phyloP scores from a whole-genome alignment of 2,329 filamentous ascomycete species.

The Sordariomycetes sp. region DNA sequence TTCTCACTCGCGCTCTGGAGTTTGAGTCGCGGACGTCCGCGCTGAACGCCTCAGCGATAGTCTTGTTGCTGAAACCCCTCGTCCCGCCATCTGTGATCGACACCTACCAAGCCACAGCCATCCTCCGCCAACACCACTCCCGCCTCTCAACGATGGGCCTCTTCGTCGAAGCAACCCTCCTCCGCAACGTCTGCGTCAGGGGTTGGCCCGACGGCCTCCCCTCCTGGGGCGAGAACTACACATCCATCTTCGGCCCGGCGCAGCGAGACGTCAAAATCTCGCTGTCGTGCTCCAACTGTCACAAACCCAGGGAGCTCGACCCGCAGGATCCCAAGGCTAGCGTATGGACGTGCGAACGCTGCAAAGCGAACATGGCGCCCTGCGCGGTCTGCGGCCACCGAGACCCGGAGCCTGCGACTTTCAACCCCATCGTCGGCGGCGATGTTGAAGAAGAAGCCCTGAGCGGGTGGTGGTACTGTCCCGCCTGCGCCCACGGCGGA shows the following conservation, averaged over 20 bases:
- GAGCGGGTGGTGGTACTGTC: slow-evolving; percentile 54
- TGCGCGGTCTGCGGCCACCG: slow-evolving; percentile 52
- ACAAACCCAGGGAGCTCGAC: slow-evolving; percentile 46
- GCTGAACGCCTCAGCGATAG: slow-evolving; percentile 50
- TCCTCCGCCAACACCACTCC: slow-evolving; percentile 50
- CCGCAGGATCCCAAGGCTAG: slow-evolving; percentile 31
- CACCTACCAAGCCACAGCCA: slow-evolving; percentile 41
- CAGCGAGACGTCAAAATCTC: slow-evolving; percentile 45
- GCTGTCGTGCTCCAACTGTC: slow-evolving; percentile 46
- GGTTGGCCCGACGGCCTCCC: slow-evolving; percentile 44
- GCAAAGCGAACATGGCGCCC: slow-evolving; percentile 39
- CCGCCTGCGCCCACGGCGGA: slow-evolving; percentile 53
- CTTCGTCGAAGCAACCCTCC: slow-evolving; percentile 50
- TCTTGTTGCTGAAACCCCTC: slow-evolving; percentile 50
- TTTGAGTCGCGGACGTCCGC: slow-evolving; percentile 49
- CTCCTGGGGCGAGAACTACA: slow-evolving; percentile 45
- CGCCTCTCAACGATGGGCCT: slow-evolving; percentile 50
- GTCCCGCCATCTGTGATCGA: slow-evolving; percentile 47
- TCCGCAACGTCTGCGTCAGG: slow-evolving; percentile 51
- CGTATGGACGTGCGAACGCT: slow-evolving; percentile 52
- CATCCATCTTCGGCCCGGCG: slow-evolving; percentile 40
- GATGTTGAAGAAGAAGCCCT: slow-evolving; percentile 15
- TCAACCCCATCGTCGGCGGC: slow-evolving; percentile 20
- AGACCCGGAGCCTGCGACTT: slow-evolving; percentile 33
- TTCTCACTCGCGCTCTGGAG: slow-evolving; percentile 42